Base-by-base conservation (phyloP, 805 yeast genomes). In the Suhomyces emberorum region DNA sequence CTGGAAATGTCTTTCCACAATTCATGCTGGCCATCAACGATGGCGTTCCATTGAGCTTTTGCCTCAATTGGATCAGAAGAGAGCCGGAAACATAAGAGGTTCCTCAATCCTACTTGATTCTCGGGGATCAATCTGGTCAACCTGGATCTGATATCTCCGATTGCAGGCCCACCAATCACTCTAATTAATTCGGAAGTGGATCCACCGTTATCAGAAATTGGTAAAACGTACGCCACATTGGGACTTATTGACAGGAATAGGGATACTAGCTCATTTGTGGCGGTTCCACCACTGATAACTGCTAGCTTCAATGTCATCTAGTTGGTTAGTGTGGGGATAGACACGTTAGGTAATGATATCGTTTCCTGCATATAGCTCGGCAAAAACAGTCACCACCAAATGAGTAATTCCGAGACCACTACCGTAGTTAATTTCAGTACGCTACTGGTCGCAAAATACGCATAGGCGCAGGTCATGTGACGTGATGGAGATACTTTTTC, bases 201-300 rank as follows among this genome's bases (percentile, higher is more conserved):
- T 0, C 97, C 97, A 12, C 98, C 98, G 54, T 89, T 89, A 57
- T 89, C 98, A 32, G 86, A 79, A 11, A 89, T 77, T 0, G 98
- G 98, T 23, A 89, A 61, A 4, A 88, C 72, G 47, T 83, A 88
- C 2, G 82, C 63, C 3, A 84, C 62, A 7, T 64, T 52, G n/a
- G 57, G 41, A 0, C 77, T 55, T 2, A 79, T 47, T 2, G 57
- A 37, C 25, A 71, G 65, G 45, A 85, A 80, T 8, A 81, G 60
- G 2, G 77, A 65, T 0, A 86, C 81, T 4, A 89, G 61, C 7
- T 81, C 79, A 56, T 89, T 89, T 2, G 96, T 83, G 15, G 96
- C 97, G 0, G 91, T 83, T 1, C 95, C 95, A 2, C 95, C 95
- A 4, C 88, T 79, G n/a, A 84, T 55, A 1, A 76, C 58, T 0